A percentile compares a stretch with the other conserved stretches of the same genome.
These are phyloP conservation scores for Fraxinus americana DNA, from an alignment of 257 asterid species.

Conservation along the genomic window DNA sequence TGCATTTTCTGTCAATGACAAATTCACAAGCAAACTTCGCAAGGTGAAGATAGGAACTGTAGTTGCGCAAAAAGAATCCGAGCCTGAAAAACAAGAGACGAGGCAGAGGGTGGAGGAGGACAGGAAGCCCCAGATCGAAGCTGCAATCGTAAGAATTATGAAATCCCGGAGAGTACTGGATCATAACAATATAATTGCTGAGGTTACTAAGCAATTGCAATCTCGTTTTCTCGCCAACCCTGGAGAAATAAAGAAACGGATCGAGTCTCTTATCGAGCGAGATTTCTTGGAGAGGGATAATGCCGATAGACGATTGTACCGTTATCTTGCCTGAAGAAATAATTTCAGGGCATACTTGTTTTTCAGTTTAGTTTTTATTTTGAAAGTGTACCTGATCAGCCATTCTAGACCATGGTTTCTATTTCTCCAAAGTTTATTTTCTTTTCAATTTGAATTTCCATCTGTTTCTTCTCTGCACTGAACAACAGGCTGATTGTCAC, in stretches of 20 bases:
- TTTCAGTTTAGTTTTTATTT: slow-evolving; percentile 29
- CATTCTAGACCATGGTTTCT: slow-evolving; percentile 20
- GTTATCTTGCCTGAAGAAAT: slow-evolving; percentile 47
- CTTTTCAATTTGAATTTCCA: slow-evolving; percentile 5
- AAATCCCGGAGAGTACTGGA: slow-evolving; percentile 57
- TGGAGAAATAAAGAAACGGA: slow-evolving; percentile 55
- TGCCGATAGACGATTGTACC: slow-evolving; percentile 41
- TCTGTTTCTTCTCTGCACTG: not conserved
- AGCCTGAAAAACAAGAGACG: slow-evolving; percentile 63
- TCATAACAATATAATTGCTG: slow-evolving; percentile 55
- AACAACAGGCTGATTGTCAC: not conserved
- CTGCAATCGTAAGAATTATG: slow-evolving; percentile 62
- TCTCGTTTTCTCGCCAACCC: slow-evolving; percentile 61
- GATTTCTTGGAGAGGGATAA: slow-evolving; percentile 65
- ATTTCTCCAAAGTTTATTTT: slow-evolving; percentile 29
- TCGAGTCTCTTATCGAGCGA: slow-evolving; percentile 61
- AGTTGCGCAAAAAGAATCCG: slow-evolving; percentile 62
- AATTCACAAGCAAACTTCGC: slow-evolving; percentile 45
- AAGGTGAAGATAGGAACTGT: slow-evolving; percentile 62
- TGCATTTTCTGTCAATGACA: slow-evolving; percentile 48
- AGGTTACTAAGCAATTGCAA: slow-evolving; percentile 59
- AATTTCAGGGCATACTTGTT: slow-evolving; percentile 7
- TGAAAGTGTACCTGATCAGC: slow-evolving; percentile 26
- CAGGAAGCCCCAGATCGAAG: slow-evolving; percentile 63
- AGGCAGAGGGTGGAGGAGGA: slow-evolving; percentile 68